A percentile compares a stretch with the other conserved stretches of the same genome.
phyloP scores from a whole-genome alignment of 805 yeast species.

The Saccharomycopsis fodiens region DNA sequence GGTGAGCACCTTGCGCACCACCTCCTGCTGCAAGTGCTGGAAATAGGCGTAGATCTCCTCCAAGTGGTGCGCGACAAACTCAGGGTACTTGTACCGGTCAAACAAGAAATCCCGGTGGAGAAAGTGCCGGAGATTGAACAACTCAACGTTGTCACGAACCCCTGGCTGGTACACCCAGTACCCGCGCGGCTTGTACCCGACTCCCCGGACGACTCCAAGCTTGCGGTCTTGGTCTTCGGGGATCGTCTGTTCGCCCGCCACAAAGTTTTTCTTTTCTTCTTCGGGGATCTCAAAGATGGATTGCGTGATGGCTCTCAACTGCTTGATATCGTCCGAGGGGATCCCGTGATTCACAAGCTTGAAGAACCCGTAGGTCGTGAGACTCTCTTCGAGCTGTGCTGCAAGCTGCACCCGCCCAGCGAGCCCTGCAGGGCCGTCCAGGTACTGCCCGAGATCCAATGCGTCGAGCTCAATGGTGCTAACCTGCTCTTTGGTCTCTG shows the following conservation, averaged over 20 bases:
- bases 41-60: slow-evolving; percentile 35
- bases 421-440: slow-evolving; percentile 31
- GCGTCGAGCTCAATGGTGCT: slow-evolving; percentile 23
- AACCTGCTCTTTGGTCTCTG: slow-evolving; percentile 23
- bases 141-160: slow-evolving; percentile 36
- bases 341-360: slow-evolving; percentile 37
- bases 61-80: slow-evolving; percentile 30
- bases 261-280: slow-evolving; percentile 31
- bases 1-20: slow-evolving; percentile 30
- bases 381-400: slow-evolving; percentile 31
- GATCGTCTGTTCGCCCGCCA: slow-evolving; percentile 32
- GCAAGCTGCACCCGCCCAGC: slow-evolving; percentile 30
- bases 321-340: slow-evolving; percentile 27
- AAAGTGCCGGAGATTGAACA: slow-evolving; percentile 35
- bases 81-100: slow-evolving; percentile 28
- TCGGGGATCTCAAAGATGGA: slow-evolving; percentile 35
- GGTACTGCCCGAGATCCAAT: slow-evolving; percentile 31
- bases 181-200: slow-evolving; percentile 41
- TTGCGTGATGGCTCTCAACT: slow-evolving; percentile 33
- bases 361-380: slow-evolving; percentile 39
- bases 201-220: slow-evolving; percentile 39
- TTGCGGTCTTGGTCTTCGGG: slow-evolving; percentile 23
- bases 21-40: slow-evolving; percentile 30
- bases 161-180: slow-evolving; percentile 40
- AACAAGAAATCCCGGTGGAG: slow-evolving; percentile 29